Base-by-base conservation (phyloP, 768 basidiomycete species). In the Suillus alpinus region DNA sequence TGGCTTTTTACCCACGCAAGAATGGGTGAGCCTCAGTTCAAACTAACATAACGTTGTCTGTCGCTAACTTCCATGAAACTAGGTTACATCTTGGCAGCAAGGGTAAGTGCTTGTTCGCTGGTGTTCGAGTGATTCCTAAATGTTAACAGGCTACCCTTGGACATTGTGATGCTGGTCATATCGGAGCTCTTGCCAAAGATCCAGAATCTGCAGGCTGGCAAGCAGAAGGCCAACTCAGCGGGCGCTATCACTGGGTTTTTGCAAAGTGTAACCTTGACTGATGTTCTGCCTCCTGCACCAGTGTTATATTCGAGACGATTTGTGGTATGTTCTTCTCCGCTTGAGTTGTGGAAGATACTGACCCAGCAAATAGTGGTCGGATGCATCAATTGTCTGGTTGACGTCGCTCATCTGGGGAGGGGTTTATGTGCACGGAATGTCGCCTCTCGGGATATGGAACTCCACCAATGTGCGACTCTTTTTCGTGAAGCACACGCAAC, bases 1-100 rank as follows among this genome's bases (percentile, higher is more conserved):
- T 71, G 93, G 94, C 3, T 99, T 98, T 74, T 80, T 95, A 8
- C 95, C 97, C 12, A 97, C 94, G 3, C 93, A 97, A 71, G 94
- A 94, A 85, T 99, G 97, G 96, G 94, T 94, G 64, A 59, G 82
- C 60, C 26, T 58, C n/a, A 51, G 43, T 41, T 50, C 49, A 10
- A 26, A 26, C 26, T 26, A 26, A 26, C 3, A 3, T 26, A 37
- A 47, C 3, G 12, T 41, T 61, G 12, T 9, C 50, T n/a, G 32
- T 53, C 46, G 44, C 50, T 69, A 36, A 63, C 43, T 56, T 53
- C 57, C 12, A 31, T 10, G 20, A 20, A 49, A 23, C 12, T 60
- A 91, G 91, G 89, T 94, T 4, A 84, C 91, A 23, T 95, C 95
- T 2, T 98, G 96, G 96, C 92, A 96, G 67, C 93, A 95, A 81